A percentile compares a stretch with the other conserved stretches of the same genome.
These are phyloP conservation scores for Ophiostoma montium DNA, from an alignment of 2,329 filamentous ascomycete genomes.

Conservation along the genomic window DNA sequence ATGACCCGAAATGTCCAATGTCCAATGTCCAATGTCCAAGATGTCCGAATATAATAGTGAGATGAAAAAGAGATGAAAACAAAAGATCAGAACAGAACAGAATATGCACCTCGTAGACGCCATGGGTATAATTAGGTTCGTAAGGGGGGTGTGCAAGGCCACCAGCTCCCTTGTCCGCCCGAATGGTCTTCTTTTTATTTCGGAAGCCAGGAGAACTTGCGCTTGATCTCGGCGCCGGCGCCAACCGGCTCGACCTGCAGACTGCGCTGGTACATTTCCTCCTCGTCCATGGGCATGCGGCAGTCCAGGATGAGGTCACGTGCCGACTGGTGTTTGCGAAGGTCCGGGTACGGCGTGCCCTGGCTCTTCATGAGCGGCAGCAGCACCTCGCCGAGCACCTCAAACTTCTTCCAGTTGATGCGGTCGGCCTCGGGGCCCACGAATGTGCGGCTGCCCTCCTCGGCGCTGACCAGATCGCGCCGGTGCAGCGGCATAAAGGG, in stretches of 20 bases:
- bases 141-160: background rate
- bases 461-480: slow-evolving; percentile 78
- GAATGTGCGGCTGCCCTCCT: slow-evolving; percentile 85
- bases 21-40: background rate
- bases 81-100: background rate
- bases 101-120: background rate
- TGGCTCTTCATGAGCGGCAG: slow-evolving; percentile 87
- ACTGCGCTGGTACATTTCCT: slow-evolving; percentile 56
- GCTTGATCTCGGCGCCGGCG: slow-evolving; percentile 37
- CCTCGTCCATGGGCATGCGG: slow-evolving; percentile 70
- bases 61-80: background rate
- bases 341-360: slow-evolving; percentile 62
- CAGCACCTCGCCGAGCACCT: slow-evolving; percentile 85
- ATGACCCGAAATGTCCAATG: background rate
- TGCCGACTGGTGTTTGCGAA: slow-evolving; percentile 54
- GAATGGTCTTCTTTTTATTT: slow-evolving; percentile 22
- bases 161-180: background rate
- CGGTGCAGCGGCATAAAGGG: slow-evolving; percentile 86
- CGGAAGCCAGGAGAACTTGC: slow-evolving; percentile 54
- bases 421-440: slow-evolving; percentile 57
- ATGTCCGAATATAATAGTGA: background rate
- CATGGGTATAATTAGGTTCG: background rate
- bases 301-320: slow-evolving; percentile 68
- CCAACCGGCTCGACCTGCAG: slow-evolving; percentile 40
- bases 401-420: slow-evolving; percentile 98